These are phyloP conservation scores for Solanum hybrid DNA, from an alignment of 305 asterid species.

Conservation along the genomic window DNA sequence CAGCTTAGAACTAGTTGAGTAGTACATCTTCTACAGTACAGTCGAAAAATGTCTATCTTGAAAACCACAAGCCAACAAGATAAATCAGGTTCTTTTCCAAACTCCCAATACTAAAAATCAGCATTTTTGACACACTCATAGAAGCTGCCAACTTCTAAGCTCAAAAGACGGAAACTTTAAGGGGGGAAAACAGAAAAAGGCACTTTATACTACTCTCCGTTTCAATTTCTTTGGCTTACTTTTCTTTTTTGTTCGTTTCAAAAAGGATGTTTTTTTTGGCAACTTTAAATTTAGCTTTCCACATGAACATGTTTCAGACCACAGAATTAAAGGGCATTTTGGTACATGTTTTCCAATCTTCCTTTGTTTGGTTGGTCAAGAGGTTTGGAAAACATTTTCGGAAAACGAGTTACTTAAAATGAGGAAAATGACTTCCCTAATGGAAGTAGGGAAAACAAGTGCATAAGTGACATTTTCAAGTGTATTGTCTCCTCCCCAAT, in stretches of 20 bases:
- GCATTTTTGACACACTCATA: background rate
- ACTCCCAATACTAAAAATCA: background rate
- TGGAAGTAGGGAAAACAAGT: too few relatives aligned
- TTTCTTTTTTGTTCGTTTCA: background rate
- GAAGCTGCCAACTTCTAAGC: background rate
- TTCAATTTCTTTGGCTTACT: background rate
- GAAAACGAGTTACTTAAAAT: background rate
- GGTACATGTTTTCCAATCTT: background rate
- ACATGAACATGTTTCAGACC: background rate
- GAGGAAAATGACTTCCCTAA: too few relatives aligned
- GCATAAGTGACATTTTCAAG: too few relatives aligned
- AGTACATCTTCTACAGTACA: background rate
- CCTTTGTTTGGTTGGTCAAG: background rate
- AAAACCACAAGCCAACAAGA: background rate
- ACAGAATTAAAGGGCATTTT: background rate
- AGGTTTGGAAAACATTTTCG: background rate
- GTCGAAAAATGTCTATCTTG: background rate
- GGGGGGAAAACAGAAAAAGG: background rate
- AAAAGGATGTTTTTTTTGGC: background rate
- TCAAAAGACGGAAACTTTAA: background rate
- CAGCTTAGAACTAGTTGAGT: background rate
- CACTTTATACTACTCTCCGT: background rate
- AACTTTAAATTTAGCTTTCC: background rate
- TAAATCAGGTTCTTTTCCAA: background rate
- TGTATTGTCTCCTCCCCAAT: too few relatives aligned